Evolutionary conservation across 1,139 yeast genomes (phyloP).

Genomic region (Nematodospora anomalae): DNA sequence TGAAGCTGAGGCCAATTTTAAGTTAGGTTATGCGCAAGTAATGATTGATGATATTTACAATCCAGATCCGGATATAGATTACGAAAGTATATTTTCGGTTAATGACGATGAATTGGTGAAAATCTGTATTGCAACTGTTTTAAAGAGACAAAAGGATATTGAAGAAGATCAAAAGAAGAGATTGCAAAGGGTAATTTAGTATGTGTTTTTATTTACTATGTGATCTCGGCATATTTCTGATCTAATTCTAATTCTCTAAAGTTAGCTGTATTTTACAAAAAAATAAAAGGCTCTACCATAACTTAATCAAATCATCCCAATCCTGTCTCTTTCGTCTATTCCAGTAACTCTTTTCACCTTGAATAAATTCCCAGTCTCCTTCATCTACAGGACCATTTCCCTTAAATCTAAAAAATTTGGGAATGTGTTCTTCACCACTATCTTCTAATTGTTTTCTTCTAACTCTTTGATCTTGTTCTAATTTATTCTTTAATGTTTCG

Average conservation of each 20-base stretch:
- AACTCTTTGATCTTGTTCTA: slow-evolving; percentile 80
- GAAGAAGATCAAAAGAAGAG: slow-evolving; percentile 17
- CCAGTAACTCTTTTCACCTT: slow-evolving; percentile 79
- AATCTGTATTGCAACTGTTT: slow-evolving; percentile 17
- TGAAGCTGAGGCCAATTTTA: slow-evolving; percentile 11
- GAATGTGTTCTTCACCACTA: slow-evolving; percentile 45
- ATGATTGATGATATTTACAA: slow-evolving; percentile 11
- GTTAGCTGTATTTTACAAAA: background rate
- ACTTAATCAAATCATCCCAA: slow-evolving; percentile 55
- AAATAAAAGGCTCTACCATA: slow-evolving; percentile 42
- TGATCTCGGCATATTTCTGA: too few species aligned
- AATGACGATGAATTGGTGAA: slow-evolving; percentile 15
- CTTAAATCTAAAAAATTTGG: slow-evolving; percentile 61
- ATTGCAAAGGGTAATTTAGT: too few species aligned
- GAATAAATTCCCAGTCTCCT: slow-evolving; percentile 60
- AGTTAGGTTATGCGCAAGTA: slow-evolving; percentile 14
- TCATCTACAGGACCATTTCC: slow-evolving; percentile 40
- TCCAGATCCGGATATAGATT: slow-evolving; percentile 7
- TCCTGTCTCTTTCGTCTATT: slow-evolving; percentile 59
- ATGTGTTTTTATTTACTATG: too few species aligned
- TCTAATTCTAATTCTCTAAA: background rate
- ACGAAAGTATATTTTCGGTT: slow-evolving; percentile 15
- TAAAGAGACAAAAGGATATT: slow-evolving; percentile 16
- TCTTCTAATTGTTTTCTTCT: slow-evolving; percentile 65
- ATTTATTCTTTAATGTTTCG: slow-evolving; percentile 59